Base-by-base conservation (phyloP, 1,139 yeast species). In the Yamadazyma atlantica region DNA sequence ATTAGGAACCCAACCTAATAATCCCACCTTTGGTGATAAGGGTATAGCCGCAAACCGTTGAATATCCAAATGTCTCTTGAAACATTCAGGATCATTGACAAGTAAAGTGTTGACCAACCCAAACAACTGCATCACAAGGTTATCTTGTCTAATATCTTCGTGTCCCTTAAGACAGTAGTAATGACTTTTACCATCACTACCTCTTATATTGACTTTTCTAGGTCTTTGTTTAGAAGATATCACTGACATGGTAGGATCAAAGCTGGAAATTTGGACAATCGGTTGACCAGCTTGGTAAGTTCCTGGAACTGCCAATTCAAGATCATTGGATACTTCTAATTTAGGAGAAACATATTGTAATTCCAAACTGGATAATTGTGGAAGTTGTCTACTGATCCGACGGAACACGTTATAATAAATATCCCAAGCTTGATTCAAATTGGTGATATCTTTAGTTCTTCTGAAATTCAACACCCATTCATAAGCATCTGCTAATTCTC, bases 101-200 rank as follows among this genome's bases (percentile, higher is more conserved):
- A 94, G 73, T 38, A 94, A 69, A 0, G 97, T 90, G 54, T 94
- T 94, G 2, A 92, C 97, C 54, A 94, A 71, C 1, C 97, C 97
- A 62, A 94, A 92, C 51, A 94, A 69, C 60, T 94, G 99, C 98
- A 94, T 94, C 22, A 92, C 99, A 58, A 94, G 73, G 55, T 89
- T 88, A 66, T 94, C 99, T 60, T 94, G 99, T 54, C 99, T 79
- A 42, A 92, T 88, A 72, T 94, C 99, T 63, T 94, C 99, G 57
- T 94, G 98, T 1, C 97, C 98, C 64, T 94, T 94, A 54, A 94
- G 69, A 1, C 71, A 64, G 61, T 81, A 94, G 49, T 77, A 84
- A 55, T 94, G 88, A 29, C 83, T 88, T 52, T 85, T 86, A 44
- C 98, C 98, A 58, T 94, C 97, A 53, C 87, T 85, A 13, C 97